phyloP scores from a whole-genome alignment of 768 basidiomycete genomes.

The Hemileccinum impolitum region DNA sequence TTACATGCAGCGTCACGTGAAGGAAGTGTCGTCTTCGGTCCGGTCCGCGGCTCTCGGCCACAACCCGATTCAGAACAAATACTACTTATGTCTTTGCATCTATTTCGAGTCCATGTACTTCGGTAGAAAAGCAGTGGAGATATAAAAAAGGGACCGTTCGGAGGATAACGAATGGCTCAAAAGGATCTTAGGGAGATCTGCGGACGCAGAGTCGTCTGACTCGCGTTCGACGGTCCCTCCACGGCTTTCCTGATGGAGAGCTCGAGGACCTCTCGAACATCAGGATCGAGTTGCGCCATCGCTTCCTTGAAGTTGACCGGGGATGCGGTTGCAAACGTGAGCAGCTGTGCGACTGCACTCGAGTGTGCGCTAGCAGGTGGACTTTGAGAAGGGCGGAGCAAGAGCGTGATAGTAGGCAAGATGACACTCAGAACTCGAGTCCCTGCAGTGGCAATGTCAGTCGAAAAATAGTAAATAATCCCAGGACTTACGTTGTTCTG shows the following conservation, averaged over 20 bases:
- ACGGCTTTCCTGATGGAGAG: slow-evolving; percentile 75
- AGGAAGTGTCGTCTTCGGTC: no score
- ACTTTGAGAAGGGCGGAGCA: slow-evolving; percentile 53
- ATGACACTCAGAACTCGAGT: slow-evolving; percentile 65
- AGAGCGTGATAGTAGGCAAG: slow-evolving; percentile 69
- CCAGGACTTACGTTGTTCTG: slow-evolving; percentile 56
- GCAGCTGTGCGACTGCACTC: slow-evolving; percentile 61
- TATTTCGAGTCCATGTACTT: no score
- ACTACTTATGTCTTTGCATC: no score
- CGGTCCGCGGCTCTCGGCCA: no score
- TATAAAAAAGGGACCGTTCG: not conserved
- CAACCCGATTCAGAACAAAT: no score
- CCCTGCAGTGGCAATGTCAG: slow-evolving; percentile 40
- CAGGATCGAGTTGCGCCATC: slow-evolving; percentile 58
- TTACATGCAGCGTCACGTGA: no score
- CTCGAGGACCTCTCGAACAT: slow-evolving; percentile 64
- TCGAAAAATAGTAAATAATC: not conserved
- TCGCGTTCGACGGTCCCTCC: slow-evolving; percentile 38
- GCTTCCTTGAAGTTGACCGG: slow-evolving; percentile 85
- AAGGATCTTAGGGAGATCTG: slow-evolving; percentile 79
- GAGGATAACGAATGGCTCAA: slow-evolving; percentile 25
- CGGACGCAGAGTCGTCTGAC: slow-evolving; percentile 51
- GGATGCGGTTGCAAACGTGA: slow-evolving; percentile 67
- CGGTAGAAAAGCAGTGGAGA: not conserved
- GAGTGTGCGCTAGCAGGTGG: slow-evolving; percentile 46